Evolutionary conservation across 768 basidiomycete species (phyloP).

Genomic region (Phlebiopsis gigantea): DNA sequence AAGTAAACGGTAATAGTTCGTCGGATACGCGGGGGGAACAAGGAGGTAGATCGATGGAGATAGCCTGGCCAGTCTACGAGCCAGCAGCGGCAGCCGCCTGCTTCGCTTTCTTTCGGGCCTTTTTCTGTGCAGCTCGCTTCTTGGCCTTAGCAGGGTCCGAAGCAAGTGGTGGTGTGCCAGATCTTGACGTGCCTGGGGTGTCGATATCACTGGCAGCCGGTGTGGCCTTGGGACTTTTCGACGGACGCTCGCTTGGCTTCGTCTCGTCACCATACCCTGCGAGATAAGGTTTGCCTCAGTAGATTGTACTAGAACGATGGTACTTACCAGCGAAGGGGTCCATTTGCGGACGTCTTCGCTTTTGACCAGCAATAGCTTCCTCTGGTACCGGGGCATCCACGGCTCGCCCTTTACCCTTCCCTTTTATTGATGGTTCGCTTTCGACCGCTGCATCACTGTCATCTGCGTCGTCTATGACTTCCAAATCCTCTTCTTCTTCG

Average conservation of each 20-base stretch:
- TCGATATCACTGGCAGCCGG: conserved; percentile 3
- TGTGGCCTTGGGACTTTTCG: conserved; percentile 14
- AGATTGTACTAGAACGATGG: conserved; percentile 16
- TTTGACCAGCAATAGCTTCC: conserved; percentile 19
- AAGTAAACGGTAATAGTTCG: background rate
- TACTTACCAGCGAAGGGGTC: conserved; percentile 66
- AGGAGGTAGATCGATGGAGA: background rate
- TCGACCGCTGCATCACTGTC: conserved; percentile 32
- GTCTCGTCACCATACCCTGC: conserved; percentile 30
- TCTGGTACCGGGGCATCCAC: background rate
- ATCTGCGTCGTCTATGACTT: conserved; percentile 31
- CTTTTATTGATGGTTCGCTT: conserved; percentile 18
- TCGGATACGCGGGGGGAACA: background rate
- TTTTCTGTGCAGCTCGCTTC: conserved; percentile 25
- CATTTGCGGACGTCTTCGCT: conserved; percentile 46
- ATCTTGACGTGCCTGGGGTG: conserved; percentile 9
- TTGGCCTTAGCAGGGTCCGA: conserved; percentile 23
- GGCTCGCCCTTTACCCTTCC: conserved; percentile 19
- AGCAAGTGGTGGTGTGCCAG: conserved; percentile 18
- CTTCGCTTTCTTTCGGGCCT: conserved; percentile 31
- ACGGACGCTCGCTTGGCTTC: conserved; percentile 3
- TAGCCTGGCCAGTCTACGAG: background rate
- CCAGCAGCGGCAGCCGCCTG: conserved; percentile 9
- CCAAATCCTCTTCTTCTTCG: conserved; percentile 38
- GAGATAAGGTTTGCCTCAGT: conserved; percentile 3